Conservation (phyloP, 2,329 filamentous ascomycete species). For the Lachnellula occidentalis region DNA sequence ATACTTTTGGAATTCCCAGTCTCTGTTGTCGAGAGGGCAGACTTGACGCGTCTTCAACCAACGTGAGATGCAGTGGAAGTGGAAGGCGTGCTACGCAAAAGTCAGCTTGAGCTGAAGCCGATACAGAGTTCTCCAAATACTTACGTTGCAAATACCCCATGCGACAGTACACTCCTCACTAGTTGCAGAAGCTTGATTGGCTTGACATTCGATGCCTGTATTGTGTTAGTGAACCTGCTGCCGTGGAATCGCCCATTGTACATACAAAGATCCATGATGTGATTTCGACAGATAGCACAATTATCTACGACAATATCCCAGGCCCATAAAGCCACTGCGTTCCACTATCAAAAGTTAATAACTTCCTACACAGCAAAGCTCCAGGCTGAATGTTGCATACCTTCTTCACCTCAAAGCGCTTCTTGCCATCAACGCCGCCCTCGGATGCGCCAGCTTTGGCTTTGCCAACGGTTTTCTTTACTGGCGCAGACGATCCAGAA, state of each 20-base stretch:
- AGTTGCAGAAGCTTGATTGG: constrained; percentile 94
- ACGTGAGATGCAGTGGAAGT: constrained; percentile 98
- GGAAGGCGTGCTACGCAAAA: constrained; percentile 78
- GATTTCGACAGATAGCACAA: constrained; percentile 97
- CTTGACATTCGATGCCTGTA: constrained; percentile 92
- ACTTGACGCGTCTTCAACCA: constrained; percentile 99
- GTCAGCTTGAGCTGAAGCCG: constrained; percentile 2
- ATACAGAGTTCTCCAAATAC: constrained; percentile 32
- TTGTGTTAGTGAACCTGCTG: constrained; percentile 8
- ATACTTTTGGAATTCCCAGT: constrained; percentile 99
- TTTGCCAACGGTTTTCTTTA: constrained; percentile 47
- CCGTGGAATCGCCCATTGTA: constrained; percentile 7
- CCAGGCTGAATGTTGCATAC: constrained; percentile 40
- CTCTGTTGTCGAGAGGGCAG: constrained; percentile 92
- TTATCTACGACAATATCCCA: constrained; percentile 99
- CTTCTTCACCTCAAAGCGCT: constrained; percentile 99
- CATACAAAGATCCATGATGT: constrained; percentile 98
- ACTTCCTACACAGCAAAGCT: not conserved
- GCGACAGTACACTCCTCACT: constrained; percentile 98
- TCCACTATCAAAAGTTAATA: constrained; percentile 62
- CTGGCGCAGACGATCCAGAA: constrained; percentile 42
- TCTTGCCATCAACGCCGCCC: constrained; percentile 65
- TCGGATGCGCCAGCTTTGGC: constrained; percentile 45
- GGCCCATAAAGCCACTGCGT: constrained; percentile 94
- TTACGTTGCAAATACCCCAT: constrained; percentile 98